Evolutionary conservation across 164 flowering plant species (phyloP).

Genomic region (Nelumbo lutea): DNA sequence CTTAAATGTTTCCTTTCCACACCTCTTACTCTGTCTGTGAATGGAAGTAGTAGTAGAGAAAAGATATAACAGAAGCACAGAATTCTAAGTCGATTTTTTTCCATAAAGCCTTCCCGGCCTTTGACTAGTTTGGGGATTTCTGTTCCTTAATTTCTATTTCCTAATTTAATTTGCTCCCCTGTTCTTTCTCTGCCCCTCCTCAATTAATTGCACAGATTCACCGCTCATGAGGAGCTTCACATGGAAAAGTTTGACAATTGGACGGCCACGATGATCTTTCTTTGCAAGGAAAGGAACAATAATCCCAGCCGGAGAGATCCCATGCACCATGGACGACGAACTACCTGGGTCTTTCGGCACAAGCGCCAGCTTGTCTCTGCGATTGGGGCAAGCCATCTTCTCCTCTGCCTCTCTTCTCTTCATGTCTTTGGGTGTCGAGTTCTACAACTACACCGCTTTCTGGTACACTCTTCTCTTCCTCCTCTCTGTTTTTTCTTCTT

Average conservation of each 20-base stretch:
- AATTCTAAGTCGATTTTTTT: too few relatives aligned
- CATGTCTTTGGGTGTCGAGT: slow-evolving; percentile 57
- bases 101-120: too few relatives aligned
- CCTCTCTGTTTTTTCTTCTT: neutral
- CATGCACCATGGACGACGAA: slow-evolving; percentile 32
- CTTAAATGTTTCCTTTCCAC: too few relatives aligned
- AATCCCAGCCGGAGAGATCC: slow-evolving; percentile 6
- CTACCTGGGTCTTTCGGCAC: slow-evolving; percentile 72
- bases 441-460: slow-evolving; percentile 74
- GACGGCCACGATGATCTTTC: slow-evolving; percentile 16
- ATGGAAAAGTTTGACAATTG: slow-evolving; percentile 17
- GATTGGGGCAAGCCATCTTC: slow-evolving; percentile 73
- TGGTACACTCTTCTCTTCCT: slow-evolving; percentile 34
- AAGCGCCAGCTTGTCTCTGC: slow-evolving; percentile 59
- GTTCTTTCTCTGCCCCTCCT: neutral
- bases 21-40: too few relatives aligned
- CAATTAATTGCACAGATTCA: slow-evolving; percentile 1
- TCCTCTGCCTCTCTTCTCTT: slow-evolving; percentile 70
- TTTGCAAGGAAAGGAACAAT: slow-evolving; percentile 1
- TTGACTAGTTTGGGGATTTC: too few relatives aligned
- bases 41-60: too few relatives aligned
- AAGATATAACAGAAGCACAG: too few relatives aligned
- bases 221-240: neutral
- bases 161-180: too few relatives aligned
- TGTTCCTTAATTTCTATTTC: too few relatives aligned